phyloP scores from a whole-genome alignment of 805 yeast genomes.

The Cyberlindnera japonica region DNA sequence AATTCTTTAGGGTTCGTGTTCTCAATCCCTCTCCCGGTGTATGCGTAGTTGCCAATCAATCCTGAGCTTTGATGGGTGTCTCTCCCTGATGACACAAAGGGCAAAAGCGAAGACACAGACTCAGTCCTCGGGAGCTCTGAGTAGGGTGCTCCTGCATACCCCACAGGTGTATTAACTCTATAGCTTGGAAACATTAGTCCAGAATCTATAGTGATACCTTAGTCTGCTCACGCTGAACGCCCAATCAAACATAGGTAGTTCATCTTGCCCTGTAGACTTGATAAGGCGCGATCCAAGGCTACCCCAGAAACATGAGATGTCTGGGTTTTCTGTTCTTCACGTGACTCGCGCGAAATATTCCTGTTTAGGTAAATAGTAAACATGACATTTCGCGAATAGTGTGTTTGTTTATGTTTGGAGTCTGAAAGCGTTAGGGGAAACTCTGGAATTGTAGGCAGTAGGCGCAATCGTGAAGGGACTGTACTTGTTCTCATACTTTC shows the following conservation, averaged over 20 bases:
- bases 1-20: conserved; percentile 1
- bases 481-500: too few relatives aligned
- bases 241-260: neutral
- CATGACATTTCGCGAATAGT: conserved; percentile 6
- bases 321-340: neutral
- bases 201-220: too few relatives aligned
- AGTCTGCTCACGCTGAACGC: neutral
- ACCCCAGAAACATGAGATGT: conserved; percentile 2
- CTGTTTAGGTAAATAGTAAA: conserved; percentile 14
- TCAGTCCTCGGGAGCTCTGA: neutral
- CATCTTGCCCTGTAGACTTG: neutral
- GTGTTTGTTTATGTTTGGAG: conserved; percentile 6
- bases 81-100: conserved; percentile 19
- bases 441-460: too few relatives aligned
- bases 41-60: neutral
- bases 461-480: too few relatives aligned
- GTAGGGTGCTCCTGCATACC: conserved; percentile 17
- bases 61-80: neutral
- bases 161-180: conserved; percentile 15
- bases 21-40: neutral
- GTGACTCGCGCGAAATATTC: conserved; percentile 7
- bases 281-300: too few relatives aligned
- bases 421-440: neutral
- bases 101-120: conserved; percentile 15
- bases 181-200: conserved; percentile 1